Conservation (phyloP, 495 filamentous ascomycete genomes). For the Aspergillus olivimuriae region DNA sequence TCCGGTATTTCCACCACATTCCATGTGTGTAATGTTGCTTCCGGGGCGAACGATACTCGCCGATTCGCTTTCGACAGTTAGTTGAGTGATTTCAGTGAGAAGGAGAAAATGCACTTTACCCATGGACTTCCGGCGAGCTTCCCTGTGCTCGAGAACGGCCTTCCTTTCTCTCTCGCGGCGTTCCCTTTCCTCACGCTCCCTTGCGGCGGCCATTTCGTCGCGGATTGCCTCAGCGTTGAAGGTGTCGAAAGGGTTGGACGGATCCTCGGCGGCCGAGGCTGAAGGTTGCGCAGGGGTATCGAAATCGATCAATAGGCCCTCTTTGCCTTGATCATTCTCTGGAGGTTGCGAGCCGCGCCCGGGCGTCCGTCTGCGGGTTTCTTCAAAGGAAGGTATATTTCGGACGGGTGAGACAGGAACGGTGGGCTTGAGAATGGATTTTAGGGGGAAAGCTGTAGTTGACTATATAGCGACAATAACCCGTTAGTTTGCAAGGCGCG, state of each 20-base stretch:
- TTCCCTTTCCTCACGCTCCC: slow-evolving; percentile 68
- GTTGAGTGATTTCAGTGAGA: slow-evolving; percentile 9
- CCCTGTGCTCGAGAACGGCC: slow-evolving; percentile 65
- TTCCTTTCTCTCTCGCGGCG: slow-evolving; percentile 56
- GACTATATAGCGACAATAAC: slow-evolving; percentile 32
- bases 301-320: slow-evolving; percentile 45
- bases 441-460: slow-evolving; percentile 49
- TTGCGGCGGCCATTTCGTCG: slow-evolving; percentile 69
- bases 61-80: slow-evolving; percentile 57
- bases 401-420: slow-evolving; percentile 59
- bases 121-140: slow-evolving; percentile 84
- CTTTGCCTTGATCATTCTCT: slow-evolving; percentile 17
- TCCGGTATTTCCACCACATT: slow-evolving; percentile 87
- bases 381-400: slow-evolving; percentile 48
- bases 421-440: slow-evolving; percentile 84
- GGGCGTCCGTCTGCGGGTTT: slow-evolving; percentile 37
- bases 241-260: slow-evolving; percentile 53
- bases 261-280: slow-evolving; percentile 29
- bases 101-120: slow-evolving; percentile 28
- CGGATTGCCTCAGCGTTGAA: slow-evolving; percentile 42
- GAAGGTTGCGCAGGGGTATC: slow-evolving; percentile 31
- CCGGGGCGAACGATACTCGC: slow-evolving; percentile 93
- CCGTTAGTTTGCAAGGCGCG: slow-evolving; percentile 8
- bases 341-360: slow-evolving; percentile 21
- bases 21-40: slow-evolving; percentile 96